Conservation (phyloP, 176 grass and related monocot genomes). For the Luzula sylvatica region DNA sequence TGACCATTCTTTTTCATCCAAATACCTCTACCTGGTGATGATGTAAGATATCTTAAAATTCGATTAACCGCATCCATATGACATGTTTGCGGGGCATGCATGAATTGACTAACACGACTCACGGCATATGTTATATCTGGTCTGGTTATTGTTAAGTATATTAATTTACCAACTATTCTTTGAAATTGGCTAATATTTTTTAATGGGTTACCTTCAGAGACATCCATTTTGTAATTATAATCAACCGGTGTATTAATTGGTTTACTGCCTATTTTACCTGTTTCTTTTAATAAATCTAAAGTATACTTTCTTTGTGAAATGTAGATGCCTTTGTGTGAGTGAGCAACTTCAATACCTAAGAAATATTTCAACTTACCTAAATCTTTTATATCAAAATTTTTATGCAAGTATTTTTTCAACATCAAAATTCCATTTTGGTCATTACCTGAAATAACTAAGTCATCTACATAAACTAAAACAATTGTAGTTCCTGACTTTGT, state of each 20-base stretch:
- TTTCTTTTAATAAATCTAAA: constrained; percentile 7
- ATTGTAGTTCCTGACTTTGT: neutral
- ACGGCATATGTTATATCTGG: constrained; percentile 1
- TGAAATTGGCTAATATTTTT: neutral
- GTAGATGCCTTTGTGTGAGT: neutral
- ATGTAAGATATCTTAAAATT: constrained; percentile 2
- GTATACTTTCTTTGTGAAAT: constrained; percentile 5
- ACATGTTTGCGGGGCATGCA: neutral
- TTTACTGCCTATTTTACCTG: neutral
- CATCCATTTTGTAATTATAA: neutral
- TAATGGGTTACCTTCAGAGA: neutral
- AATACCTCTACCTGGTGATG: neutral
- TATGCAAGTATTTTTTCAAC: neutral
- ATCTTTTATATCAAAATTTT: constrained; percentile 2
- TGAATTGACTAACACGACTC: neutral
- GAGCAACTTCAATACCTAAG: constrained; percentile 2
- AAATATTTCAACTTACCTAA: neutral
- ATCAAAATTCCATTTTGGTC: neutral
- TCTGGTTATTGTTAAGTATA: constrained; percentile 9
- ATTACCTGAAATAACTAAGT: neutral
- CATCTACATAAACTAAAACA: constrained; percentile 1
- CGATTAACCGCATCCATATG: neutral
- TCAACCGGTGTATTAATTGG: neutral
- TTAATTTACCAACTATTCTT: constrained; percentile 3
- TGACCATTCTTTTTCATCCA: neutral